Percentiles rank a stretch among this genome's conserved stretches.
phyloP scores from a whole-genome alignment of 192 early-diverging fungal species.

The Spizellomyces sp. region DNA sequence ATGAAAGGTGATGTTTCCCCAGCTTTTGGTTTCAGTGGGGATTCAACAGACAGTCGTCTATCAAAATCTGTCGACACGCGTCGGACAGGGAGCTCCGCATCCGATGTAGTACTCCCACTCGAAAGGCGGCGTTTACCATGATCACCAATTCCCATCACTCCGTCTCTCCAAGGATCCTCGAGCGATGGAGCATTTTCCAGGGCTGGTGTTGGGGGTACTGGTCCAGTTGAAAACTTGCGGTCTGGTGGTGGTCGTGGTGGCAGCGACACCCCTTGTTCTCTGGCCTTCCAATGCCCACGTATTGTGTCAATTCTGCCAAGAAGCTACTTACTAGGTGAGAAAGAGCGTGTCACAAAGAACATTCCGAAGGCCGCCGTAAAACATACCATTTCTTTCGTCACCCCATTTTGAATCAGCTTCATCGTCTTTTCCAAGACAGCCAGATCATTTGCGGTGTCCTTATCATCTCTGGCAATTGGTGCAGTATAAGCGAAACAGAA shows the following conservation, averaged over 20 bases:
- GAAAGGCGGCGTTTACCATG: too few relatives aligned
- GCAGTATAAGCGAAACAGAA: not conserved
- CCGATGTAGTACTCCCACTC: too few relatives aligned
- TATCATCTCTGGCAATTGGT: constrained; percentile 73
- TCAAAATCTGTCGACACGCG: too few relatives aligned
- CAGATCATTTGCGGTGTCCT: constrained; percentile 69
- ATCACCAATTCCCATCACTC: too few relatives aligned
- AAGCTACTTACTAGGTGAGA: constrained; percentile 17
- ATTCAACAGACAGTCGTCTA: too few relatives aligned
- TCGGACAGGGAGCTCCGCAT: too few relatives aligned
- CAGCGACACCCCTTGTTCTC: constrained; percentile 17
- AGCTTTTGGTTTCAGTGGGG: too few relatives aligned
- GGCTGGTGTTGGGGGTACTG: constrained; percentile 20
- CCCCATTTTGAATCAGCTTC: constrained; percentile 73
- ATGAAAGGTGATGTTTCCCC: too few relatives aligned
- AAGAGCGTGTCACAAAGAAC: not conserved
- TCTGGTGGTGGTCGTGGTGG: constrained; percentile 9
- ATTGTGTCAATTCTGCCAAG: constrained; percentile 20
- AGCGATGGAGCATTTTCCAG: not conserved
- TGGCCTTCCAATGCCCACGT: constrained; percentile 30
- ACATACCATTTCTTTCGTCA: constrained; percentile 58
- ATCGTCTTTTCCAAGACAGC: constrained; percentile 61
- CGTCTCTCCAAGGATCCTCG: not conserved
- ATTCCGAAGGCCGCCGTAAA: not conserved
- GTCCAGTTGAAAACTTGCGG: not conserved